Evolutionary conservation across 352 stramenopile genomes (phyloP).

Genomic region (Plasmopara muralis): DNA sequence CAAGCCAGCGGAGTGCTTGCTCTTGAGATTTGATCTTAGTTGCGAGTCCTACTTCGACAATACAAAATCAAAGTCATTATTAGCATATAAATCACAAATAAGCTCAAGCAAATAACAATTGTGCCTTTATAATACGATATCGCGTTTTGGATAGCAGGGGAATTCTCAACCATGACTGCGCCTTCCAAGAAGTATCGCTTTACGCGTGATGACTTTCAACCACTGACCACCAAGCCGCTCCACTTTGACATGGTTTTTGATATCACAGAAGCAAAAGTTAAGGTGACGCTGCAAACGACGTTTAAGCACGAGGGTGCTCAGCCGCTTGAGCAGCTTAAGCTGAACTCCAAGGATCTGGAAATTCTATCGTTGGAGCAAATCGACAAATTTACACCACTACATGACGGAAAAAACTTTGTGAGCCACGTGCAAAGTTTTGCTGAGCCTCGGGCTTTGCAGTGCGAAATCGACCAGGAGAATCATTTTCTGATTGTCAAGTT

Average conservation of each 20-base stretch:
- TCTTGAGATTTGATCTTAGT: too few species aligned
- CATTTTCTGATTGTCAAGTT: conserved; percentile 69
- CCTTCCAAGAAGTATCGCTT: conserved; percentile 66
- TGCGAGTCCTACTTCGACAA: too few species aligned
- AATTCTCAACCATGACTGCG: conserved; percentile 1
- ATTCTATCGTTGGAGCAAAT: conserved; percentile 52
- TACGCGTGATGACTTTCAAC: conserved; percentile 56
- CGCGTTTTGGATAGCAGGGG: too few species aligned
- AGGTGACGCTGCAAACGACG: conserved; percentile 67
- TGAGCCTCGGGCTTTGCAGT: conserved; percentile 37
- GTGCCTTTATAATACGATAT: not conserved
- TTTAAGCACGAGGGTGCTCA: conserved; percentile 37
- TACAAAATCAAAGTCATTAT: too few species aligned
- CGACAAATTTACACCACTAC: conserved; percentile 38
- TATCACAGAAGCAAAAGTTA: conserved; percentile 49
- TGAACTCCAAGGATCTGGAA: conserved; percentile 72
- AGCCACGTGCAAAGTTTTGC: conserved; percentile 48
- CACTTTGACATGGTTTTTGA: conserved; percentile 83
- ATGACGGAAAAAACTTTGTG: conserved; percentile 46
- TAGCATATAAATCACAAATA: too few species aligned
- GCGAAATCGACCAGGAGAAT: conserved; percentile 51
- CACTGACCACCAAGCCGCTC: conserved; percentile 55
- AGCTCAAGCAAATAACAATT: not conserved
- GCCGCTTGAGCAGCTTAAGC: conserved; percentile 49
- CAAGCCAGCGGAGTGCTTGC: too few species aligned